Evolutionary conservation across 2,329 filamentous ascomycete species (phyloP).

Genomic region (Nannizziopsis arthrosporioides): DNA sequence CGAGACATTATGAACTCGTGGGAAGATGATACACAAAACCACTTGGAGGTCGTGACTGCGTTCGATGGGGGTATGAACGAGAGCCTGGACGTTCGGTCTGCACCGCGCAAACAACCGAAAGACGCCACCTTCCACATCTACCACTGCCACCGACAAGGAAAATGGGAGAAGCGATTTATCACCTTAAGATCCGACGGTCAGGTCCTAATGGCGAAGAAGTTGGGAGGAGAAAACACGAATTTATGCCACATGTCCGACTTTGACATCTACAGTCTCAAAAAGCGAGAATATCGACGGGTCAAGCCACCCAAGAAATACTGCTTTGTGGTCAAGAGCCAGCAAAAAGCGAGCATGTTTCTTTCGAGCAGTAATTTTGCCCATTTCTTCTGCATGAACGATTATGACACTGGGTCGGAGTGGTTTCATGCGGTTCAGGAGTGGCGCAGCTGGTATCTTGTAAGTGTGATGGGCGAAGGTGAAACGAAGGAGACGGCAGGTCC

Average conservation of each 20-base stretch:
- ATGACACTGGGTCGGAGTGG: slow-evolving; percentile 54
- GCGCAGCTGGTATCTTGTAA: slow-evolving; percentile 85
- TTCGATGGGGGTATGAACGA: slow-evolving; percentile 43
- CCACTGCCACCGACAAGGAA: slow-evolving; percentile 68
- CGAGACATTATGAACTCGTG: slow-evolving; percentile 87
- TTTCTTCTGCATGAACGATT: slow-evolving; percentile 75
- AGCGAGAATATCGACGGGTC: slow-evolving; percentile 56
- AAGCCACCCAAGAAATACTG: slow-evolving; percentile 76
- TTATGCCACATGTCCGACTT: slow-evolving; percentile 85
- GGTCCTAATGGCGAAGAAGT: slow-evolving; percentile 57
- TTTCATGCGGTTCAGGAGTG: slow-evolving; percentile 62
- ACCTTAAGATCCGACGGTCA: slow-evolving; percentile 65
- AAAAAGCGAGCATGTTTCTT: slow-evolving; percentile 73
- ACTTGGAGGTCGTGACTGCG: slow-evolving; percentile 54
- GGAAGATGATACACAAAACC: slow-evolving; percentile 70
- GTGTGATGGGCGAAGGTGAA: slow-evolving; percentile 51
- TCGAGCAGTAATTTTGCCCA: slow-evolving; percentile 80
- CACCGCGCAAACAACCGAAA: slow-evolving; percentile 51
- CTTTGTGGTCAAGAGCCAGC: slow-evolving; percentile 83
- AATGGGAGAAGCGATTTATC: slow-evolving; percentile 79
- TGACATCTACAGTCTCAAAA: slow-evolving; percentile 73
- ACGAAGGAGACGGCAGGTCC: slow-evolving; percentile 23
- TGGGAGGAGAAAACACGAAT: slow-evolving; percentile 51
- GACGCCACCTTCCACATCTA: slow-evolving; percentile 62
- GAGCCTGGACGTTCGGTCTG: slow-evolving; percentile 51